These are phyloP conservation scores for Citeromyces hawaiiensis DNA, from an alignment of 1,139 yeast genomes.

Conservation along the genomic window DNA sequence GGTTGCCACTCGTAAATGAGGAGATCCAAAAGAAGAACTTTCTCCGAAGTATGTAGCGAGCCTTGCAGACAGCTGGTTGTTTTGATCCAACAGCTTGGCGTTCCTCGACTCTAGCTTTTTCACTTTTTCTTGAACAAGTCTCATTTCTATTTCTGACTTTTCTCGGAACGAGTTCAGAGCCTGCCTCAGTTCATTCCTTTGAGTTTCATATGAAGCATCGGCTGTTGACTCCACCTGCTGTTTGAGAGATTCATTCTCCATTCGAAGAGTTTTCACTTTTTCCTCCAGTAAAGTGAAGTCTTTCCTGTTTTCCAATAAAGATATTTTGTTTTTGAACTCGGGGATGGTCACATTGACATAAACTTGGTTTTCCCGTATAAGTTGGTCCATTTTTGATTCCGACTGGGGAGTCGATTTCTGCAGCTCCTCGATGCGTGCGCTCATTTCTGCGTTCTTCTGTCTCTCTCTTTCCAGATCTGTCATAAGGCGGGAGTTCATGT, in stretches of 20 bases:
- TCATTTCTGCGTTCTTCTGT: conserved; percentile 24
- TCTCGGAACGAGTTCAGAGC: conserved; percentile 23
- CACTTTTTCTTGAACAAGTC: conserved; percentile 28
- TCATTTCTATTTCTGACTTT: conserved; percentile 20
- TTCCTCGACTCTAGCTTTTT: conserved; percentile 24
- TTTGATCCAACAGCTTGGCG: conserved; percentile 5
- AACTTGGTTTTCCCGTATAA: conserved; percentile 28
- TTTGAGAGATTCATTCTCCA: conserved; percentile 15
- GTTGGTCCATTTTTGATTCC: conserved; percentile 21
- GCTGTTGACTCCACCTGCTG: conserved; percentile 5
- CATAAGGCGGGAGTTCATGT: conserved; percentile 36
- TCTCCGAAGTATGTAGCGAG: conserved; percentile 1
- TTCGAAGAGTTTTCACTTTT: conserved; percentile 12
- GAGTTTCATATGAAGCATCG: conserved; percentile 26
- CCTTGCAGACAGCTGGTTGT: conserved; percentile 5
- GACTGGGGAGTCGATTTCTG: conserved; percentile 23
- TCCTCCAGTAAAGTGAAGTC: conserved; percentile 3
- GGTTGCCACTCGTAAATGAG: conserved; percentile 3
- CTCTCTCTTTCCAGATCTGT: conserved; percentile 31
- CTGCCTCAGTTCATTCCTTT: conserved; percentile 47
- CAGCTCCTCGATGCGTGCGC: conserved; percentile 26
- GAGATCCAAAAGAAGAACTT: neutral
- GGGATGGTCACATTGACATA: conserved; percentile 29
- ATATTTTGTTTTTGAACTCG: conserved; percentile 22
- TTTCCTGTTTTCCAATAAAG: neutral